A percentile compares a stretch with the other conserved stretches of the same genome.
Conservation (phyloP, 2,329 filamentous ascomycete genomes). For the Chaetomium olivaceum region DNA sequence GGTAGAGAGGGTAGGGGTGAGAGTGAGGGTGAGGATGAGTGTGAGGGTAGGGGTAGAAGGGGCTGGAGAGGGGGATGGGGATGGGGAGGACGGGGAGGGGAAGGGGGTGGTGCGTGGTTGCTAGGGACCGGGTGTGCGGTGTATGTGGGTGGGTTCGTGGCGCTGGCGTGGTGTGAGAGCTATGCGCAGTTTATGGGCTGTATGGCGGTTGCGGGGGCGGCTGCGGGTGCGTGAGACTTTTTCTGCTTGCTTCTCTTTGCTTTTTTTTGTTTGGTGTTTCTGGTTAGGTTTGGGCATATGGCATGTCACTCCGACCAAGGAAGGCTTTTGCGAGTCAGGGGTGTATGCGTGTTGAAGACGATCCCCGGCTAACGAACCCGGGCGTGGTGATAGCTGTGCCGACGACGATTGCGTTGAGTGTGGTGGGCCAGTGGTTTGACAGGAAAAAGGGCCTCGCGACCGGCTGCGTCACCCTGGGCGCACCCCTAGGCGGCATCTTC, state of each 20-base stretch:
- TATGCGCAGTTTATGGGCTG: conserved; percentile 37
- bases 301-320: not conserved
- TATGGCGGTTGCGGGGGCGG: conserved; percentile 34
- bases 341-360: not conserved
- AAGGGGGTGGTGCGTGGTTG: conserved; percentile 16
- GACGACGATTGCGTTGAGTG: conserved; percentile 34
- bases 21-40: too few relatives aligned
- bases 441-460: conserved; percentile 29
- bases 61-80: not conserved
- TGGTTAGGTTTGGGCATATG: too few relatives aligned
- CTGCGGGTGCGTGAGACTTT: conserved; percentile 28
- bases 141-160: conserved; percentile 35
- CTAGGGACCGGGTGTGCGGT: conserved; percentile 29
- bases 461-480: conserved; percentile 35
- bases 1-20: too few relatives aligned
- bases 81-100: not conserved
- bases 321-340: not conserved
- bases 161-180: conserved; percentile 33
- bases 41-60: not conserved
- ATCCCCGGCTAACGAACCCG: conserved; percentile 2
- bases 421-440: conserved; percentile 36
- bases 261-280: not conserved
- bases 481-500: conserved; percentile 37
- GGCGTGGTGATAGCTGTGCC: conserved; percentile 27
- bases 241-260: not conserved